A percentile compares a stretch with the other conserved stretches of the same genome.
Evolutionary conservation across 192 early-diverging fungal genomes (phyloP).

Genomic region (Umbelopsis sp.): DNA sequence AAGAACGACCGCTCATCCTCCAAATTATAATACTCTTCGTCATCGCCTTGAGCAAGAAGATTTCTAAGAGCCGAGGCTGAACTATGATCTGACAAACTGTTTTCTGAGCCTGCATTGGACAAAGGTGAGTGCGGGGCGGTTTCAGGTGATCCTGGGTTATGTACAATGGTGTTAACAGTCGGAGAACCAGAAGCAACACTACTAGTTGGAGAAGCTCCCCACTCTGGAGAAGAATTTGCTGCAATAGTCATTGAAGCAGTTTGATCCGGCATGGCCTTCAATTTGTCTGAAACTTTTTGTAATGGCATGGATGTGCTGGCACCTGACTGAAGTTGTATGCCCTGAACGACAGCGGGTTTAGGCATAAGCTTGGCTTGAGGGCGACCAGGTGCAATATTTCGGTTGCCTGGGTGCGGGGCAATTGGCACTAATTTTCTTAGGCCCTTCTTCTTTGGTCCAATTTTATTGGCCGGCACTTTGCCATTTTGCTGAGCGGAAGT

Average conservation of each 20-base stretch:
- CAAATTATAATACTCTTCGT: background rate
- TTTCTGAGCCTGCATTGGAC: background rate
- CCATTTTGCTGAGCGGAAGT: background rate
- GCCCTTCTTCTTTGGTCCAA: background rate
- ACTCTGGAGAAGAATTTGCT: constrained; percentile 12
- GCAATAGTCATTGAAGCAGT: constrained; percentile 10
- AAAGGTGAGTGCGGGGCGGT: background rate
- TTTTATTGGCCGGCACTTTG: background rate
- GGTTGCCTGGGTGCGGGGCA: constrained; percentile 17
- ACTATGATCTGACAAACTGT: background rate
- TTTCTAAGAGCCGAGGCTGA: background rate
- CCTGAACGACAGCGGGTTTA: background rate
- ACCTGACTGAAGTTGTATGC: constrained; percentile 7
- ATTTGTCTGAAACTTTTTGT: background rate
- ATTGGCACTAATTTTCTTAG: constrained; percentile 6
- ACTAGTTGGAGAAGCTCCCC: background rate
- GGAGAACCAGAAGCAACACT: background rate
- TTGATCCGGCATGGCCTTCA: background rate
- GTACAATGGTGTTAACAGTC: background rate
- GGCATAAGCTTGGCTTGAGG: constrained; percentile 16
- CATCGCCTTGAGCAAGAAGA: background rate
- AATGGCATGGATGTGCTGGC: background rate
- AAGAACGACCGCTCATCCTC: constrained; percentile 38
- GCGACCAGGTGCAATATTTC: background rate
- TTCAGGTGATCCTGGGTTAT: constrained; percentile 7